Evolutionary conservation across 1,284 basidiomycete species (phyloP), one percentile per base, ranked within the genome.

Genomic region (Heterobasidion parviporum): DNA sequence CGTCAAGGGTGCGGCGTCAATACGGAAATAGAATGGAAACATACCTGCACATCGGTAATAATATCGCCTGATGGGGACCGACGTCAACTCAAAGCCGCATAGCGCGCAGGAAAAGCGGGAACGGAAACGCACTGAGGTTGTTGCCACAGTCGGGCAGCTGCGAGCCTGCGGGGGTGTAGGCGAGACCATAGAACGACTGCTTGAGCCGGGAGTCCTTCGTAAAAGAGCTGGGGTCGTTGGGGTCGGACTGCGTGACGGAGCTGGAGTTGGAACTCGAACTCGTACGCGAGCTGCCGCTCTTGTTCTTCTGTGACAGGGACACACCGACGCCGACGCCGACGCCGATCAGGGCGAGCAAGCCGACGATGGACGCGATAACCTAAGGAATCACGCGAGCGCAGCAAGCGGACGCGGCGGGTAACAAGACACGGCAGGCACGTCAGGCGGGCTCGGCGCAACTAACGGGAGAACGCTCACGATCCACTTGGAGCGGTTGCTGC

Each of bases 101-200:
- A 34, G 9, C 34, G 35, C 48, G n/a, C 43, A 53, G 1, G 45
- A 18, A 50, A 9, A 8, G 8, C n/a, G 6, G 20, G 48, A 12
- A 53, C 1, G 33, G 20, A 15, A 6, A 67, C 78, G 54, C 50
- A 79, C 80, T 63, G 4, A 79, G 68, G 2, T 67, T 73, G 52
- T 71, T 79, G 16, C 77, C 77, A 59, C 82, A 83, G 20, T 69
- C 57, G 2, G 81, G 80, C 36, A 77, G 64, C 58, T 79, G 75
- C 6, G 75, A 72, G 55, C 81, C 78, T 47, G 74, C 72, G 1
- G 88, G 87, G 0, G 85, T 86, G 68, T 91, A 92, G 0, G 87
- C 86, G n/a, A 91, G 64, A 35, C 81, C 88, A 64, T 76, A 92
- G 72, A 88, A 88, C 10, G 76, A 75, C 56, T 83, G 76, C 61